A percentile compares a stretch with the other conserved stretches of the same genome.
phyloP scores from a whole-genome alignment of 2,329 filamentous ascomycete genomes.

The Massarina eburnea region DNA sequence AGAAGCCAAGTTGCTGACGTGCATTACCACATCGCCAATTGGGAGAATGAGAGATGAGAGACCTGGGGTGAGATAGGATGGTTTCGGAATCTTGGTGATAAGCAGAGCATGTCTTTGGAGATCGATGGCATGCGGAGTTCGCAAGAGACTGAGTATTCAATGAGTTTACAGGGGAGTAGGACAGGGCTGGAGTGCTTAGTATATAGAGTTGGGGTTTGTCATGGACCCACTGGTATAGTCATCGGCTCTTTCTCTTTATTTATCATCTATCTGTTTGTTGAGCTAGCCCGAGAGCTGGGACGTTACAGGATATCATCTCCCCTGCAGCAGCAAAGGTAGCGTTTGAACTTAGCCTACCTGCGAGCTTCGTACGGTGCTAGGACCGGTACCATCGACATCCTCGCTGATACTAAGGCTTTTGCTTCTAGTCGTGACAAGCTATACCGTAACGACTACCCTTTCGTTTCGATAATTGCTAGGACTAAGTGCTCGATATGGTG shows the following conservation, averaged over 20 bases:
- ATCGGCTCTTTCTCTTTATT: not conserved
- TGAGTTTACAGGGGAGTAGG: not conserved
- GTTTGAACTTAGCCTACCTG: not conserved
- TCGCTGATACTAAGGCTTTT: not conserved
- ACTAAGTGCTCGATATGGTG: conserved; percentile 17
- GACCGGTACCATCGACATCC: not conserved
- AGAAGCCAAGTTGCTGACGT: conserved; percentile 17
- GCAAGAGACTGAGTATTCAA: not conserved
- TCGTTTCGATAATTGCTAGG: no score
- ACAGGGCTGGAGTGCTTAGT: not conserved
- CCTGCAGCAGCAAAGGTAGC: not conserved
- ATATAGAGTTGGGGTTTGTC: not conserved
- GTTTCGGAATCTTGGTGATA: not conserved
- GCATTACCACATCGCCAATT: conserved; percentile 4
- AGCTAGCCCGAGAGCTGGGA: not conserved
- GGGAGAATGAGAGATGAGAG: not conserved
- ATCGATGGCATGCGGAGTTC: not conserved
- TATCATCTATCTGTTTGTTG: not conserved
- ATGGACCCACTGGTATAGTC: conserved; percentile 2
- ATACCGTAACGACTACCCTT: not conserved
- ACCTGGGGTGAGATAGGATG: not conserved
- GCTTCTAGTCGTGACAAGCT: not conserved
- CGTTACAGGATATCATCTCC: not conserved
- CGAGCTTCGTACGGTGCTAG: not conserved
- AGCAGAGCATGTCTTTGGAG: not conserved